Percentiles rank a stretch among this genome's conserved stretches.
Conservation (phyloP, 23 red algal species). For the Gracilaria domingensis region DNA sequence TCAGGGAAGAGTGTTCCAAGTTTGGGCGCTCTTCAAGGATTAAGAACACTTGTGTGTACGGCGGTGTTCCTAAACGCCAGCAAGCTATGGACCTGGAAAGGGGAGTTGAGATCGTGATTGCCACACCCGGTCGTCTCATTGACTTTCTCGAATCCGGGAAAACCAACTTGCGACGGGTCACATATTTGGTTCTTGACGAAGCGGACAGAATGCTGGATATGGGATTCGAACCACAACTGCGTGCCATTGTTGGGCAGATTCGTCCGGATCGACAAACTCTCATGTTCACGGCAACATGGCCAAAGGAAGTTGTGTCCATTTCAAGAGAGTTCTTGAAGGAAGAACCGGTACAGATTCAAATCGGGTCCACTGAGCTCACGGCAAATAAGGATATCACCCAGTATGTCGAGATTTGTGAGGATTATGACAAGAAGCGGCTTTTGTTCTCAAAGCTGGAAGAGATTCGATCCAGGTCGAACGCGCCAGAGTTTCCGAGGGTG, state of each 20-base stretch:
- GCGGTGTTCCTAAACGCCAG: conserved; percentile 79
- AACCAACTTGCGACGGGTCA: conserved; percentile 93
- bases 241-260: conserved; percentile 94
- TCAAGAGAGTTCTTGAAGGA: conserved; percentile 93
- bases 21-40: conserved; percentile 90
- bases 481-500: conserved; percentile 69
- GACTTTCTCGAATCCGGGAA: conserved; percentile 91
- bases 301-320: conserved; percentile 88
- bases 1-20: conserved; percentile 81
- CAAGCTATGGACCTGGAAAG: conserved; percentile 84
- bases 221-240: conserved; percentile 97
- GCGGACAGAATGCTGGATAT: conserved; percentile 99
- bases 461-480: conserved; percentile 19
- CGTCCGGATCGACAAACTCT: conserved; percentile 93
- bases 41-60: conserved; percentile 93
- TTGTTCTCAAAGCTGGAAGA: conserved; percentile 78
- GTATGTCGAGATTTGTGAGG: conserved; percentile 77
- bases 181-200: conserved; percentile 98
- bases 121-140: conserved; percentile 92
- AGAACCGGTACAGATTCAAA: conserved; percentile 88
- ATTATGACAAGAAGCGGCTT: conserved; percentile 85
- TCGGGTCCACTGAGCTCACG: conserved; percentile 82
- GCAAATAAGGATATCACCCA: conserved; percentile 96
- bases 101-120: conserved; percentile 97
- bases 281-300: conserved; percentile 99